Conservation (phyloP, 2,329 filamentous ascomycete genomes). For the Fusarium goolgardi region DNA sequence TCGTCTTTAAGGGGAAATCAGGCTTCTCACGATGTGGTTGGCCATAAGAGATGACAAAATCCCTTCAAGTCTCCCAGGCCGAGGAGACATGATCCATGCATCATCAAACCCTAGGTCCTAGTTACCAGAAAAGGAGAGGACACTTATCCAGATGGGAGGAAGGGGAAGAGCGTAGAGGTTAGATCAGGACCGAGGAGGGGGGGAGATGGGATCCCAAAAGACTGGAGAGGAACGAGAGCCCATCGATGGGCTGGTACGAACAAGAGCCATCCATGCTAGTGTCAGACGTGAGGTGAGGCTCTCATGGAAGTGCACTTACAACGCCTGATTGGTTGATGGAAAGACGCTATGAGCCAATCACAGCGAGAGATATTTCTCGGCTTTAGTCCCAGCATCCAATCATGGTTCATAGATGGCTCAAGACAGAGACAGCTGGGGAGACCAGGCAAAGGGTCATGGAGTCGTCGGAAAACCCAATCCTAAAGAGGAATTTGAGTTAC, state of each 20-base stretch:
- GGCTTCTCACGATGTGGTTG: slow-evolving; percentile 49
- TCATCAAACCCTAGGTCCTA: slow-evolving; percentile 20
- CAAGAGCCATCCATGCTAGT: slow-evolving; percentile 48
- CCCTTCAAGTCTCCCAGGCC: slow-evolving; percentile 37
- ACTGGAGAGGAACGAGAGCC: slow-evolving; percentile 41
- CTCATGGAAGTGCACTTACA: slow-evolving; percentile 48
- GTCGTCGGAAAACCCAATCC: slow-evolving; percentile 41
- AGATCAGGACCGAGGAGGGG: slow-evolving; percentile 30
- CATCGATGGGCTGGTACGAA: slow-evolving; percentile 41
- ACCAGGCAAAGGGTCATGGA: slow-evolving; percentile 43
- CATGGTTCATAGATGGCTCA: slow-evolving; percentile 30
- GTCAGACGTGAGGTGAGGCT: slow-evolving; percentile 52
- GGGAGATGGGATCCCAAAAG: slow-evolving; percentile 29
- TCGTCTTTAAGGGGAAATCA: slow-evolving; percentile 40
- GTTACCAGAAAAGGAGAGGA: slow-evolving; percentile 43
- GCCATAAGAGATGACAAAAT: slow-evolving; percentile 32
- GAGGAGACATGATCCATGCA: slow-evolving; percentile 42
- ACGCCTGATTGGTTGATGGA: slow-evolving; percentile 47
- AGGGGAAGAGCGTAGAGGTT: slow-evolving; percentile 27
- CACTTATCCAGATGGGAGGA: slow-evolving; percentile 31
- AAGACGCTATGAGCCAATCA: slow-evolving; percentile 23
- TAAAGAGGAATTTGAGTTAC: slow-evolving; percentile 45
- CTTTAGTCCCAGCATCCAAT: slow-evolving; percentile 25
- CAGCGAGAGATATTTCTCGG: slow-evolving; percentile 16
- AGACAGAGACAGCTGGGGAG: slow-evolving; percentile 34